These are phyloP conservation scores for Cladorrhinum sp. DNA, from an alignment of 2,329 filamentous ascomycete genomes.

Conservation along the genomic window DNA sequence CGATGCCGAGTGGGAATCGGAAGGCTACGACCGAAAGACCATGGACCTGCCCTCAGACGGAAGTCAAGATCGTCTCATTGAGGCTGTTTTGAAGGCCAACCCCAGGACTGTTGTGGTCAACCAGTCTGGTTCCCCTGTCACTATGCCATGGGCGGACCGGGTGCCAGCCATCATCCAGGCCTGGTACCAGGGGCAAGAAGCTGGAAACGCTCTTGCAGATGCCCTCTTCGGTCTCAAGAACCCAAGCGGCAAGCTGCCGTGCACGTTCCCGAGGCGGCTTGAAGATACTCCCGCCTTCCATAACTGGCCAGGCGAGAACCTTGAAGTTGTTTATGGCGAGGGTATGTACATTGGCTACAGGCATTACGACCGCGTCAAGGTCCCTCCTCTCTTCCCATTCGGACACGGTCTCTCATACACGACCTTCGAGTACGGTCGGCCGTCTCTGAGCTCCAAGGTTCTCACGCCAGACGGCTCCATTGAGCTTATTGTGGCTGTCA, in stretches of 20 bases:
- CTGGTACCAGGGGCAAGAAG: conserved; percentile 69
- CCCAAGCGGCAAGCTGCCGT: conserved; percentile 67
- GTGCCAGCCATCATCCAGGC: conserved; percentile 67
- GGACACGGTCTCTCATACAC: conserved; percentile 75
- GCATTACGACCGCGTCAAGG: conserved; percentile 63
- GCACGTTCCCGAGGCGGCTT: conserved; percentile 62
- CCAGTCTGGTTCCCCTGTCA: conserved; percentile 65
- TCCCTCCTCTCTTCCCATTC: conserved; percentile 65
- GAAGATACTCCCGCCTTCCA: conserved; percentile 68
- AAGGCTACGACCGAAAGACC: conserved; percentile 64
- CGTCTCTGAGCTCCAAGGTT: conserved; percentile 45
- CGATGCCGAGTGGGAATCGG: conserved; percentile 73
- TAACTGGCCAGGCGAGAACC: conserved; percentile 71
- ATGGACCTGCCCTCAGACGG: conserved; percentile 58
- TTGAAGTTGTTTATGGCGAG: conserved; percentile 67
- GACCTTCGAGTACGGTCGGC: conserved; percentile 60
- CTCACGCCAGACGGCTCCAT: conserved; percentile 40
- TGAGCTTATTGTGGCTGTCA: conserved; percentile 47
- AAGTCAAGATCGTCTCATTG: conserved; percentile 61
- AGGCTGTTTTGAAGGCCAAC: conserved; percentile 61
- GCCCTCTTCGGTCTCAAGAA: conserved; percentile 62
- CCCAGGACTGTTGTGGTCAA: conserved; percentile 65
- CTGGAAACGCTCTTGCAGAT: conserved; percentile 65
- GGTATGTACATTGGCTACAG: conserved; percentile 71
- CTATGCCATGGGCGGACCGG: conserved; percentile 65